These are phyloP conservation scores for Boletus barrowsii DNA, from an alignment of 768 basidiomycete genomes.

Conservation along the genomic window DNA sequence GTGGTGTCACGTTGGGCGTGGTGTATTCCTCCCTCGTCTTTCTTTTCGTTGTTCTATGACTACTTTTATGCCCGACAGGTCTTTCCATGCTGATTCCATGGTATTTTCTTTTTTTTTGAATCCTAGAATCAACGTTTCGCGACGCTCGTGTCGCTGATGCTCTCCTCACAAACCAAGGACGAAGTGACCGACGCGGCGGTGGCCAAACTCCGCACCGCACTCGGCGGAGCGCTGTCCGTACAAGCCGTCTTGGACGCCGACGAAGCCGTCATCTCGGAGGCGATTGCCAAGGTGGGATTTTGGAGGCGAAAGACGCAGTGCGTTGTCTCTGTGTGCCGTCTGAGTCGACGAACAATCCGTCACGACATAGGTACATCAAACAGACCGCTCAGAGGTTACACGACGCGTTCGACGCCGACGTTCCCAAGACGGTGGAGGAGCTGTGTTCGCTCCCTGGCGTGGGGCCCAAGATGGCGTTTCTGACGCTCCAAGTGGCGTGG, in stretches of 20 bases:
- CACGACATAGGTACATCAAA: conserved; percentile 65
- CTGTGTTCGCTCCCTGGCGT: conserved; percentile 87
- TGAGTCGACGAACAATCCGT: too few species aligned
- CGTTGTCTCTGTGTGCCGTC: not conserved
- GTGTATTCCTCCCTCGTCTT: too few species aligned
- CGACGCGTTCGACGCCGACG: conserved; percentile 76
- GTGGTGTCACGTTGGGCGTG: too few species aligned
- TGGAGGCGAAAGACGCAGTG: conserved; percentile 86
- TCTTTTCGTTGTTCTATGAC: too few species aligned
- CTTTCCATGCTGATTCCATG: too few species aligned
- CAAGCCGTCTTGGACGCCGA: conserved; percentile 66
- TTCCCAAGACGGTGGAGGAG: conserved; percentile 86
- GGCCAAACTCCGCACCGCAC: conserved; percentile 59
- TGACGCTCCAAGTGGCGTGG: conserved; percentile 83
- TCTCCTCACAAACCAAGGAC: conserved; percentile 95
- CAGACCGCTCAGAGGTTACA: conserved; percentile 65
- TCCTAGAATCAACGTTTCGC: conserved; percentile 68
- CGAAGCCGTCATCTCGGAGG: conserved; percentile 58
- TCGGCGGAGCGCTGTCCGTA: conserved; percentile 77
- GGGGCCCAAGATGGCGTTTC: conserved; percentile 95
- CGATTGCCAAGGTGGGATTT: conserved; percentile 89
- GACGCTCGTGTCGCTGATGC: conserved; percentile 89
- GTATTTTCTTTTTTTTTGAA: too few species aligned
- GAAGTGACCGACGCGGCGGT: conserved; percentile 83
- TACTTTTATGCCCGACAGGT: too few species aligned